Conservation (phyloP, 257 asterid species). For the Voacanga thouarsii region DNA sequence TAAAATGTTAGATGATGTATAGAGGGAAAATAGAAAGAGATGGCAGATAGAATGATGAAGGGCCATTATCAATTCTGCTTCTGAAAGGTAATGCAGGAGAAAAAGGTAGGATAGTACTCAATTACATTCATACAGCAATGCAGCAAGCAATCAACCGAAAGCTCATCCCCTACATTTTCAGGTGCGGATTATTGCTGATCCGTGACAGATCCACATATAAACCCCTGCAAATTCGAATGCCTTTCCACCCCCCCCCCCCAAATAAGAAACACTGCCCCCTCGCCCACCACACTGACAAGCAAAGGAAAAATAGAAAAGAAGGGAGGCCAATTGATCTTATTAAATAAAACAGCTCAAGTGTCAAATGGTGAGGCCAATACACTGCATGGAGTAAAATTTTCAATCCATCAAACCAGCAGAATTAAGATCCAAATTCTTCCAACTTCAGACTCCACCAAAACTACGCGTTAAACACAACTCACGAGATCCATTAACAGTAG, state of each 20-base stretch:
- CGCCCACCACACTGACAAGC: background rate
- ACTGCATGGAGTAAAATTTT: background rate
- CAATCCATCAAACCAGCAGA: slow-evolving; percentile 4
- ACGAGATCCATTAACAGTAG: background rate
- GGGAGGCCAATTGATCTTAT: background rate
- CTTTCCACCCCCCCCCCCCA: too few species aligned
- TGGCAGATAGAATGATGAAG: background rate
- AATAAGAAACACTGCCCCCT: background rate
- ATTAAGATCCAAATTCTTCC: slow-evolving; percentile 5
- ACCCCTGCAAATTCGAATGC: background rate
- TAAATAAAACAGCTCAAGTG: background rate
- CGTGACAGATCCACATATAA: background rate
- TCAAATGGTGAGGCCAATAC: background rate
- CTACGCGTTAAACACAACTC: background rate
- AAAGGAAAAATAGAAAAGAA: background rate
- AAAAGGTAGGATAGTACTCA: background rate
- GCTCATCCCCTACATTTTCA: background rate
- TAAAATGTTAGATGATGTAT: background rate
- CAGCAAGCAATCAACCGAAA: background rate
- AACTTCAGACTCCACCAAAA: background rate
- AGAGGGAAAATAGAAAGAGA: background rate
- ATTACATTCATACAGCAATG: background rate
- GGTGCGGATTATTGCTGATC: background rate
- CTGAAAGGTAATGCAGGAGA: background rate
- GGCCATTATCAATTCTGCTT: background rate